Evolutionary conservation across 2,329 filamentous ascomycete species (phyloP).

Genomic region (Xylaria arbuscula): DNA sequence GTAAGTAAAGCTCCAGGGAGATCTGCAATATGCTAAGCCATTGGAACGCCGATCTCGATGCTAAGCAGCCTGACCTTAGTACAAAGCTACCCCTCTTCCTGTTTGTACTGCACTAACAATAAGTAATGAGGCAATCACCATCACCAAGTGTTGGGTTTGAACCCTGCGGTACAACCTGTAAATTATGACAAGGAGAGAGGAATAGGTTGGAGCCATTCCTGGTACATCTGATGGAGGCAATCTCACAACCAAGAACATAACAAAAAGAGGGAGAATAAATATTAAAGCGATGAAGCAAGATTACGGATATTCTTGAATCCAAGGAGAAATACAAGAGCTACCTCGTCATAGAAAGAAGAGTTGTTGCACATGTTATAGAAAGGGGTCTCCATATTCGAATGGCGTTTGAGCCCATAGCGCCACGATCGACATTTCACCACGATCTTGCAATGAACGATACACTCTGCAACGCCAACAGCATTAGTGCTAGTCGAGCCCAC

Average conservation of each 20-base stretch:
- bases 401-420: constrained; percentile 7
- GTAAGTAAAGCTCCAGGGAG: neutral
- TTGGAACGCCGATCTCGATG: constrained; percentile 16
- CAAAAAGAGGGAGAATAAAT: neutral
- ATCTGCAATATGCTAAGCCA: constrained; percentile 14
- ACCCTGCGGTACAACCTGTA: constrained; percentile 10
- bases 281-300: neutral
- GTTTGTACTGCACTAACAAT: constrained; percentile 8
- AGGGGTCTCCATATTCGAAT: neutral
- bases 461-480: neutral
- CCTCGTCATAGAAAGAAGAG: neutral
- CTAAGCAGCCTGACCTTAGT: constrained; percentile 12
- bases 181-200: neutral
- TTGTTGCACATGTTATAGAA: neutral
- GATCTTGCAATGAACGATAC: neutral
- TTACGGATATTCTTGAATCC: neutral
- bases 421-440: constrained; percentile 7
- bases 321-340: too few species aligned
- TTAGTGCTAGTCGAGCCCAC: neutral
- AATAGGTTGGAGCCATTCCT: constrained; percentile 2
- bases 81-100: constrained; percentile 15
- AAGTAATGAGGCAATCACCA: constrained; percentile 11
- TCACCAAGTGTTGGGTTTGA: constrained; percentile 6
- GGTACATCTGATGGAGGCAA: too few species aligned
- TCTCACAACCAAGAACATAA: neutral